Conservation (phyloP, 148 eudicot species). For the Rhododendron vialii region DNA sequence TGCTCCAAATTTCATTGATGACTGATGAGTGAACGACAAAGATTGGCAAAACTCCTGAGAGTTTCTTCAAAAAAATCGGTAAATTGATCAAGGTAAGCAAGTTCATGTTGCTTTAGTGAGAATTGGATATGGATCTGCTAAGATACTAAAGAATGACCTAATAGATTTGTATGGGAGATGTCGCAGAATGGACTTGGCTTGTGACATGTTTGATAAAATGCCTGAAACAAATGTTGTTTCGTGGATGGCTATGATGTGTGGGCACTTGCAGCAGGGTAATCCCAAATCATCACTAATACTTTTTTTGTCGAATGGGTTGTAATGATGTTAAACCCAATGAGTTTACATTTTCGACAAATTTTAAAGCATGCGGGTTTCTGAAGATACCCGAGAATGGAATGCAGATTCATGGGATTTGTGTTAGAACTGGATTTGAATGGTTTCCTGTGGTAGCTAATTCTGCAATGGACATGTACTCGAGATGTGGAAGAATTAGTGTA, state of each 20-base stretch:
- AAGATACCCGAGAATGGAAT: slow-evolving; percentile 43
- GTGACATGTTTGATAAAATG: not conserved
- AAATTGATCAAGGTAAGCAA: not conserved
- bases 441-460: slow-evolving; percentile 68
- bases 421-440: slow-evolving; percentile 50
- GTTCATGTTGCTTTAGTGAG: not conserved
- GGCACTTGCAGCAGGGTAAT: slow-evolving; percentile 45
- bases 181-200: slow-evolving; percentile 39
- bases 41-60: slow-evolving; percentile 35
- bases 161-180: slow-evolving; percentile 7
- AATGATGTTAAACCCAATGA: not conserved
- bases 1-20: slow-evolving; percentile 14
- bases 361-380: slow-evolving; percentile 58
- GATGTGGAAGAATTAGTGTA: slow-evolving; percentile 37
- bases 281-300: slow-evolving; percentile 35
- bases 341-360: too few species aligned
- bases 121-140: not conserved
- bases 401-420: slow-evolving; percentile 63
- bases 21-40: slow-evolving; percentile 33
- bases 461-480: slow-evolving; percentile 70
- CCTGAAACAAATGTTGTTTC: slow-evolving; percentile 43
- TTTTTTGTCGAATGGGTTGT: slow-evolving; percentile 37
- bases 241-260: slow-evolving; percentile 44
- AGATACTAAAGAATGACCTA: slow-evolving; percentile 33
- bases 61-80: slow-evolving; percentile 25